Evolutionary conservation across 139 green algal genomes (phyloP), one percentile per base, ranked within the genome.

Genomic region (Klebsormidium nitens): DNA sequence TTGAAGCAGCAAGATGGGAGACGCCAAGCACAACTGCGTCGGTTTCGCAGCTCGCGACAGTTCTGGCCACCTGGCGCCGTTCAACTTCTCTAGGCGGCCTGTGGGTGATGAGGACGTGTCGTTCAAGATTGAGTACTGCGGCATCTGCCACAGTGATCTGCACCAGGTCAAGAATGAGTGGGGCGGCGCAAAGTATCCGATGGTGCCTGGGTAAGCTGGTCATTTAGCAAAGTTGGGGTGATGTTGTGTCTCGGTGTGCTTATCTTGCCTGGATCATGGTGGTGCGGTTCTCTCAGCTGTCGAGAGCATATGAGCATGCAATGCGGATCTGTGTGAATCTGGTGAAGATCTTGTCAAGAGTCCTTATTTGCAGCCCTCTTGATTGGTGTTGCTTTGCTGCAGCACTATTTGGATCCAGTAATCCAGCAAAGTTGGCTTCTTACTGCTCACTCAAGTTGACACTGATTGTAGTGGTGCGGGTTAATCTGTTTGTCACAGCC

Each of bases 131-230:
- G 60, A 49, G 56, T 48, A 63, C 28, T 71, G 55, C 6, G 66
- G 84, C 60, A 89, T 95, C 64, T 95, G 89, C 85, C 89, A 95
- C 77, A 81, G 61, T 17, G 89, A 95, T 77, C 64, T 92, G 36
- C 89, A 95, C 77, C 58, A 72, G 57, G 35, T 46, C 64, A 71
- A 71, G 40, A 48, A 48, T 19, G 66, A 74, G 32, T 74, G 66
- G 66, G 49, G 66, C 36, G 17, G 17, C 47, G 75, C 77, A 0
- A 67, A 50, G 5, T 91, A 84, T 71, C 86, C 86, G 37, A 81
- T 89, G 75, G 83, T 91, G 1, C 85, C 87, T 3, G 85, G 87
- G 61, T 69, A 57, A 31, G 83, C 84, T 40, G n/a, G n/a, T n/a
- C 72, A 73, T 32, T 29, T 3, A 4, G 47, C 1, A 1, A 3